Base-by-base conservation (phyloP, 2,329 filamentous ascomycete genomes). In the Pseudogymnoascus sp. region DNA sequence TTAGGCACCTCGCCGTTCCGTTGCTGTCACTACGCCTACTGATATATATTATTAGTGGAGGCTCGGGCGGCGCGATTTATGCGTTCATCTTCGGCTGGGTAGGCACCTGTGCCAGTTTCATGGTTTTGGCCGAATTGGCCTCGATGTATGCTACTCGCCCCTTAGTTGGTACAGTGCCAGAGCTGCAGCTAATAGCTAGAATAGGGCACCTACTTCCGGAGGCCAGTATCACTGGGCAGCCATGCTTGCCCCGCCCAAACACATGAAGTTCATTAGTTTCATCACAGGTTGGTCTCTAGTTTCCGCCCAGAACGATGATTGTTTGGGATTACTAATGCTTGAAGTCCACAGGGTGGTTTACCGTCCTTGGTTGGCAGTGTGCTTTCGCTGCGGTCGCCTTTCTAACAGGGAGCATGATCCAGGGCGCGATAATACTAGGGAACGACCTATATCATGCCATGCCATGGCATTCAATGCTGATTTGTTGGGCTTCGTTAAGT, bases 151-250 rank as follows among this genome's bases (percentile, higher is more conserved):
- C 40, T 49, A 1, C 37, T 25, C 60, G 31, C 21, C 28, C 23
- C 25, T 46, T 34, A 21, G 28, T 14, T 49, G 12, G 21, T n/a
- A 8, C 3, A 9, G 21, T 8, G 18, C 31, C 36, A 61, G 11
- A 38, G 38, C 42, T 18, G 25, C 18, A 3, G 6, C 43, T 37
- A 11, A 21, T 34, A 16, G 49, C 1, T 23, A 42, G 61, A 59
- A 59, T 42, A 31, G 16, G 36, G n/a, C 59, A 12, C 65, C 66
- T 16, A 65, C 63, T 14, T 61, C 66, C 6, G 65, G 65, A 18
- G 83, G 83, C 6, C 81, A 85, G 70, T 85, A 84, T 65, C 81
- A 84, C 67, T 84, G 82, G 82, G 80, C 83, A 0, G 81, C 78
- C 0, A 79, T 83, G 67, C 78, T 84, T 65, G 79, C 78, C 1